Conservation (phyloP, 495 filamentous ascomycete genomes). For the Podospora fimiseda region DNA sequence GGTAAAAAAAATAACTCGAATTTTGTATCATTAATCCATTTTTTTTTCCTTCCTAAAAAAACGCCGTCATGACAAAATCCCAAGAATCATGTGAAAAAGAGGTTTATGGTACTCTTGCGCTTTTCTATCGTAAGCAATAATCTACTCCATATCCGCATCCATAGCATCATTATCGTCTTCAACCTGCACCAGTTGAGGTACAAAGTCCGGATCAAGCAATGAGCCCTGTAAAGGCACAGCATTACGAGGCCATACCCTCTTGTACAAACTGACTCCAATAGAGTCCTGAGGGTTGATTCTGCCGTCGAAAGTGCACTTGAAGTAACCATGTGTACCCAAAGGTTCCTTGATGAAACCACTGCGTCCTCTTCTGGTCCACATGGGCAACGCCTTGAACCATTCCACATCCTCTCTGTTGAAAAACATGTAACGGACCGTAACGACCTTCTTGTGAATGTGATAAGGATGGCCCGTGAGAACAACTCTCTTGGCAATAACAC, state of each 20-base stretch:
- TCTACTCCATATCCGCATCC: slow-evolving; percentile 33
- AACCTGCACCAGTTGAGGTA: slow-evolving; percentile 3
- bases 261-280: slow-evolving; percentile 87
- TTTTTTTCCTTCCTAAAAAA: neutral
- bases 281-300: slow-evolving; percentile 92
- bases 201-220: slow-evolving; percentile 27
- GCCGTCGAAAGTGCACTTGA: slow-evolving; percentile 96
- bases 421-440: slow-evolving; percentile 98
- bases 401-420: slow-evolving; percentile 91
- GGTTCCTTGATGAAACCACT: slow-evolving; percentile 87
- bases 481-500: slow-evolving; percentile 88
- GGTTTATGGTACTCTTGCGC: neutral
- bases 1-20: neutral
- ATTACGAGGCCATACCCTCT: slow-evolving; percentile 79
- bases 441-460: slow-evolving; percentile 96
- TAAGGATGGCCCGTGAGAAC: slow-evolving; percentile 94
- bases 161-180: slow-evolving; percentile 22
- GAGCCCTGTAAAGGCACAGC: slow-evolving; percentile 47
- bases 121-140: too few species aligned
- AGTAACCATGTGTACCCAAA: slow-evolving; percentile 95
- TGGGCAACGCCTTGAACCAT: slow-evolving; percentile 92
- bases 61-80: slow-evolving; percentile 1
- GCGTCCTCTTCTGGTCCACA: slow-evolving; percentile 88
- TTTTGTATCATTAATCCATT: neutral
- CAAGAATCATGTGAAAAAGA: neutral